phyloP scores from a whole-genome alignment of 257 asterid species.

The Fraxinus quadrangulata region DNA sequence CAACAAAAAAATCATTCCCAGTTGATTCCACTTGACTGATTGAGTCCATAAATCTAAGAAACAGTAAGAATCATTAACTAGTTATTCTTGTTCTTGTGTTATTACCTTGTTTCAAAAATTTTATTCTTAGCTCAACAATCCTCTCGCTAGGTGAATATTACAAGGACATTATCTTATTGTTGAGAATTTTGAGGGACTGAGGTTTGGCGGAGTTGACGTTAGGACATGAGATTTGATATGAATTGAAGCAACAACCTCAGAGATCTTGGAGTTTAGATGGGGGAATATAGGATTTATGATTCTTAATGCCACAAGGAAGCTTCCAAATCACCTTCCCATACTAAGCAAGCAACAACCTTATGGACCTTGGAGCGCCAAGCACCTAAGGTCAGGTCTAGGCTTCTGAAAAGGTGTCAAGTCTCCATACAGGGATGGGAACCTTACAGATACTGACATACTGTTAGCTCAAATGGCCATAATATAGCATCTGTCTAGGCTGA shows the following conservation, averaged over 20 bases:
- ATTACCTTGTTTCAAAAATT: background rate
- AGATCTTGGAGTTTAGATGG: no score
- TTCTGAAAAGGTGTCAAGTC: background rate
- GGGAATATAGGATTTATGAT: no score
- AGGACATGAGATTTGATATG: no score
- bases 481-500: background rate
- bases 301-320: no score
- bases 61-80: background rate
- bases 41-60: background rate
- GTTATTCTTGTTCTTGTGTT: background rate
- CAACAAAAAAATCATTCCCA: background rate
- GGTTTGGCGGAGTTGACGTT: no score
- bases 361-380: background rate
- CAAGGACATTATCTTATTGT: no score
- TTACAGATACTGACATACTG: background rate
- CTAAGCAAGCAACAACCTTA: background rate
- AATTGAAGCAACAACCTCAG: no score
- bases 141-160: no score
- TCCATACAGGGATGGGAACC: background rate
- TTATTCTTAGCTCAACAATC: no score
- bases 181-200: no score
- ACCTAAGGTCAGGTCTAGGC: background rate
- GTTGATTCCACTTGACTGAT: background rate
- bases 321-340: background rate
- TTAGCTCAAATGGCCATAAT: background rate